Evolutionary conservation across 192 early-diverging fungal species (phyloP).

Genomic region (Entrophospora sp.): DNA sequence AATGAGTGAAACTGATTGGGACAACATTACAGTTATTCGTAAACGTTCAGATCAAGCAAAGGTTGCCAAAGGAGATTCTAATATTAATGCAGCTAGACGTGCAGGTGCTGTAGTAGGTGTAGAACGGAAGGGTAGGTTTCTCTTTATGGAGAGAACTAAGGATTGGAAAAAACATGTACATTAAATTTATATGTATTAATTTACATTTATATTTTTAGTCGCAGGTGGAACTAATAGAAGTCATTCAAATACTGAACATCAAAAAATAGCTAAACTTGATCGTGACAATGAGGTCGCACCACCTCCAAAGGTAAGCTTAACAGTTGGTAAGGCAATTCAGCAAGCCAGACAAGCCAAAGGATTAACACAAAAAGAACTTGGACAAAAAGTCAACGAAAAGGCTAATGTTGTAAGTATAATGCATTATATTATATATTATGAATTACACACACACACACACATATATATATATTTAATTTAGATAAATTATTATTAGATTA

Average conservation of each 20-base stretch:
- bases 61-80: slow-evolving; percentile 49
- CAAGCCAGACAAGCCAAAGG: slow-evolving; percentile 67
- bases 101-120: slow-evolving; percentile 60
- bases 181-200: not conserved
- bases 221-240: slow-evolving; percentile 44
- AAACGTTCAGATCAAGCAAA: slow-evolving; percentile 58
- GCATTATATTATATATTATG: not conserved
- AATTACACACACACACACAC: not conserved
- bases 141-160: too few relatives aligned
- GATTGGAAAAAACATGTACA: not conserved
- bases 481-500: slow-evolving; percentile 41
- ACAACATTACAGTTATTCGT: slow-evolving; percentile 67
- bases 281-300: slow-evolving; percentile 76
- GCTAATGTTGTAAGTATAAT: slow-evolving; percentile 57
- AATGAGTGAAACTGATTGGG: slow-evolving; percentile 53
- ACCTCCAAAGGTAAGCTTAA: slow-evolving; percentile 54
- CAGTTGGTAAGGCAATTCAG: slow-evolving; percentile 75
- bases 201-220: not conserved
- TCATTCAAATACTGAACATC: slow-evolving; percentile 58
- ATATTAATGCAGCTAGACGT: slow-evolving; percentile 68
- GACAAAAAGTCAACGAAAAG: slow-evolving; percentile 88
- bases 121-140: slow-evolving; percentile 64
- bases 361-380: slow-evolving; percentile 84
- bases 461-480: not conserved
- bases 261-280: slow-evolving; percentile 78